Evolutionary conservation across 495 filamentous ascomycete species (phyloP).

Genomic region (Lepidopterella palustris): DNA sequence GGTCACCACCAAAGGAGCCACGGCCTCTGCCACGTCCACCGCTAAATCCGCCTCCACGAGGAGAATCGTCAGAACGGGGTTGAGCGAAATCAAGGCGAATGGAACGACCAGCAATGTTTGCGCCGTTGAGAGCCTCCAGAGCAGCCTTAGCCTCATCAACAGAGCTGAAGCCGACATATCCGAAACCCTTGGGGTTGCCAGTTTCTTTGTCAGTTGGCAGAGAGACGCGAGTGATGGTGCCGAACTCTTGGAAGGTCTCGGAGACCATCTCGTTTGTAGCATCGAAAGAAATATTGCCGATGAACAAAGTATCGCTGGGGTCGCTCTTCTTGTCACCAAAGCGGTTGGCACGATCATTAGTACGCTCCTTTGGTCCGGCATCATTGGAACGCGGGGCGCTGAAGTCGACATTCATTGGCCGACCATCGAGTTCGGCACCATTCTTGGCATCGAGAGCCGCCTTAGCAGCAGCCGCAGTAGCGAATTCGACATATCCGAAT

Average conservation of each 20-base stretch:
- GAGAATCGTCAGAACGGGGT: constrained; percentile 57
- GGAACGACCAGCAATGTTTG: constrained; percentile 67
- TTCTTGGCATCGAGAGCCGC: constrained; percentile 78
- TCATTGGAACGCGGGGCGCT: constrained; percentile 60
- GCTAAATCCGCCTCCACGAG: constrained; percentile 44
- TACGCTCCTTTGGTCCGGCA: constrained; percentile 39
- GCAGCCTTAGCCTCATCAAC: constrained; percentile 80
- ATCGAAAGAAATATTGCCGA: constrained; percentile 87
- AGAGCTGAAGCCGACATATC: constrained; percentile 78
- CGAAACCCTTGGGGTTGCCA: constrained; percentile 88
- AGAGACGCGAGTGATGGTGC: constrained; percentile 66
- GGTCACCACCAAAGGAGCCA: constrained; percentile 46
- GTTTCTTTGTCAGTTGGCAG: constrained; percentile 86
- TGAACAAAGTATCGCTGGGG: constrained; percentile 82
- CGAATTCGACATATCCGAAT: constrained; percentile 95
- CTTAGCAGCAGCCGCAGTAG: constrained; percentile 57
- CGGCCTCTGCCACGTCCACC: constrained; percentile 46
- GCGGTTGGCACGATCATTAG: constrained; percentile 60
- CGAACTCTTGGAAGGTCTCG: constrained; percentile 67
- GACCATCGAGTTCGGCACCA: constrained; percentile 74
- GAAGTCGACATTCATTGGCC: constrained; percentile 83
- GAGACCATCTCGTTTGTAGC: constrained; percentile 68
- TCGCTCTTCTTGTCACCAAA: constrained; percentile 71
- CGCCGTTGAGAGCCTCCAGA: constrained; percentile 58
- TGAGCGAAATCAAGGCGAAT: constrained; percentile 87